Base-by-base conservation (phyloP, 768 basidiomycete genomes). In the Leccinellum albellum region DNA sequence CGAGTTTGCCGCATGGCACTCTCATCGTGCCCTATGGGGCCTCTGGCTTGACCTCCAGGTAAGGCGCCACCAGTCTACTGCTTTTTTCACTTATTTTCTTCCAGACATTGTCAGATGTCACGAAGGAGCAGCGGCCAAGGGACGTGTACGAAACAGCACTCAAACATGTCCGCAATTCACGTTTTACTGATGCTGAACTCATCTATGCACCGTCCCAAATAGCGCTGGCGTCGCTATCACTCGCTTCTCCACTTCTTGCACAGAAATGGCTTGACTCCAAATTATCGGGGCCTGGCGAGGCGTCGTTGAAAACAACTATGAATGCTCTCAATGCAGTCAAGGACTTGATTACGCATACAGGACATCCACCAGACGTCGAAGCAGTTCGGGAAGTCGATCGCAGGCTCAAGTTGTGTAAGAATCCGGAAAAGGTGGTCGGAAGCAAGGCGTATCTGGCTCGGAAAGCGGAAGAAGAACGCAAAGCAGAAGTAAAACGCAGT, bases 361-460 rank as follows among this genome's bases (percentile, higher is more conserved):
- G 87, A 15, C 78, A 78, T 20, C 79, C 82, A 24, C 85, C 93
- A n/a, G 80, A 91, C 56, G 78, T 96, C 13, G 93, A 93, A 57
- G 78, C 81, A 29, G 94, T 98, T 14, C 88, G 91, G 14, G 89
- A 91, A 66, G 87, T 98, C 7, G 97, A 99, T 70, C 82, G 88
- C 67, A 79, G 94, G 46, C 76, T 99, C 47, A 87, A 84, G 66
- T 66, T 88, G 35, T 98, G 96, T 78, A 91, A 94, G 70, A 98
- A 99, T 66, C 97, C 97, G 5, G 94, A 96, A 73, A 97, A 95
- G 72, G 87, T 96, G 6, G 84, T 86, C 13, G 94, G 94, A n/a
- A 96, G 86, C 60, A 87, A 84, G 58, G 88, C 91, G 3, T 94
- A 88, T 70, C 70, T 86, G 24, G 82, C 83, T 21, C 86, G 84